Base-by-base conservation (phyloP, 768 basidiomycete genomes). In the Coprinellus micaceus region DNA sequence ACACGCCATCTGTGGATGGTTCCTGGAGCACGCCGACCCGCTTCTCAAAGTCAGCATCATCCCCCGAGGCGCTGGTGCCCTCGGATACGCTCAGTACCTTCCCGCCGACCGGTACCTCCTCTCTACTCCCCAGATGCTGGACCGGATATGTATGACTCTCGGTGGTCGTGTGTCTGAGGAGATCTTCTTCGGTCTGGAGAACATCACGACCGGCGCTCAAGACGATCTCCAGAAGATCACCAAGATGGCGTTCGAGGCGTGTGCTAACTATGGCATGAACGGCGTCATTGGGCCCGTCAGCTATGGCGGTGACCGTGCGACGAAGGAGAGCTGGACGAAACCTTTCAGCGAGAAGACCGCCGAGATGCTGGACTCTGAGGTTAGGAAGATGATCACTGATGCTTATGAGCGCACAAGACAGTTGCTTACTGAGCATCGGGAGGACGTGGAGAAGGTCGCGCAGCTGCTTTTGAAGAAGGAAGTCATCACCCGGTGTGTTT, bases 181-280 rank as follows among this genome's bases (percentile, higher is more conserved):
- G 71, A 95, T 99, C 57, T 97, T 98, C 77, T 99, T 99, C 67
- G 92, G 92, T 19, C 58, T 67, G 4, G 88, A 88, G 65, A 91
- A 93, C 63, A 95, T 99, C 69, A 99, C 97, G 1, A 95, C 96
- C 2, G 97, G 97, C 59, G 97, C 97, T 2, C 94, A 98, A 73
- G 97, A 99, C 65, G 97, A 99, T 68, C 77, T 99, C 41, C 93
- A 95, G 72, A 98, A 98, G 76, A 96, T 99, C 59, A 98, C 97
- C 3, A 84, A 88, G 58, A 95, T 98, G 89, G 97, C 97, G 15
- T 97, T 95, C 60, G 94, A 98, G 71, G 90, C 89, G 3, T 93
- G 90, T 60, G 91, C 91, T 7, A 94, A 94, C 71, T 97, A 97
- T 72, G 97, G 97, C 58, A 98, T 99, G 96, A 96, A 94, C 73